Base-by-base conservation (phyloP, 345 rosid genomes). In the Rhodomyrtus tomentosa region DNA sequence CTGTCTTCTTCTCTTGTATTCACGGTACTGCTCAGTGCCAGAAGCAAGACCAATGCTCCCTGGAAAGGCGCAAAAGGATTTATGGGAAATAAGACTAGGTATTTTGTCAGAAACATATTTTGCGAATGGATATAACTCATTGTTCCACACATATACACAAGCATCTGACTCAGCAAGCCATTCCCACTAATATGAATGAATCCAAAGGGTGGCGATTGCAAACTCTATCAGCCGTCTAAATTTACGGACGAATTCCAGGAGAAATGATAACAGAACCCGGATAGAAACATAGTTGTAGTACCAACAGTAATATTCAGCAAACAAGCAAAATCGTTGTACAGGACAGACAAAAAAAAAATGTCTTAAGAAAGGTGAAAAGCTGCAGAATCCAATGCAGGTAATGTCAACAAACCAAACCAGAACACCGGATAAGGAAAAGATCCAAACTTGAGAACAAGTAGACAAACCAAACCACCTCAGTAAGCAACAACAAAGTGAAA, bases 41-140 rank as follows among this genome's bases (percentile, higher is more conserved):
- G 94, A 88, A 95, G 98, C 95, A 91, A 89, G 74, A 95, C 84
- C 87, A 94, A 91, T 89, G 98, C 96, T 88, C 92, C 96, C 96
- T 93, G 87, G 84, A 84, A 84, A 11, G 27, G 14, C 45, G 68
- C 48, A 45, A 3, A 79, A 79, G 22, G 42, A 36, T 32, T 4
- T 9, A 29, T 40, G 24, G 74, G 24, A 62, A 62, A 62, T 62
- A 2, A 27, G 32, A 16, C 56, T 4, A 1, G 5, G 7, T 11
- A 51, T n/a, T 32, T 36, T 0, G 48, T 55, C 25, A 51, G 45
- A 81, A 81, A 18, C 0, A 2, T n/a, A 38, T 9, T 29, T 0
- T 13, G 42, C 38, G 8, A 4, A 52, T 14, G 53, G 29, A 4
- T 12, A 20, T 10, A 45, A 45, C 82, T 50, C 59, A 29, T 29